A percentile compares a stretch with the other conserved stretches of the same genome.
phyloP scores from a whole-genome alignment of 1,139 yeast species.

The Suhomyces bolitotheri region DNA sequence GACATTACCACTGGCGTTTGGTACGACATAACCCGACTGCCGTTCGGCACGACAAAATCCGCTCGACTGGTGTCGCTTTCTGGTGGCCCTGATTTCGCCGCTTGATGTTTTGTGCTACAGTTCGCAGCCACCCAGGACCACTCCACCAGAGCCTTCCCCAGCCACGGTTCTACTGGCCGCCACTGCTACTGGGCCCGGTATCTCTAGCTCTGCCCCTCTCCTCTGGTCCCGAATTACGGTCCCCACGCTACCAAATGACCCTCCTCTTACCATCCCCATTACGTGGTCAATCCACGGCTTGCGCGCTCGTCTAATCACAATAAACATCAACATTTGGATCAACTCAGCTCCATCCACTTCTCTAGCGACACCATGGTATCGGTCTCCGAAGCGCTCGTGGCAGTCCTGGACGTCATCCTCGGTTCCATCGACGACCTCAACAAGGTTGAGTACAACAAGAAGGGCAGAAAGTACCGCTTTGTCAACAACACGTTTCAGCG shows the following conservation, averaged over 20 bases:
- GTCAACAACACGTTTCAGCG: constrained; percentile 52
- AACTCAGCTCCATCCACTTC: constrained; percentile 1
- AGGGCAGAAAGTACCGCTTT: constrained; percentile 54
- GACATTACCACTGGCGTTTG: too few relatives aligned
- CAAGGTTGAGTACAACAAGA: constrained; percentile 46
- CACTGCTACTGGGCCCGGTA: background rate
- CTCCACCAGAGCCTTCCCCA: too few relatives aligned
- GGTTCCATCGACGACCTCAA: constrained; percentile 29
- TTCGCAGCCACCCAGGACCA: too few relatives aligned
- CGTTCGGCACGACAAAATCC: too few relatives aligned
- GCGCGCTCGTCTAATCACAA: background rate
- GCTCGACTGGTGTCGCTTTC: too few relatives aligned
- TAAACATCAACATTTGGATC: too few relatives aligned
- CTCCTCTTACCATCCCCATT: background rate
- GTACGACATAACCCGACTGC: too few relatives aligned
- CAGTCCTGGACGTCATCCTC: constrained; percentile 24
- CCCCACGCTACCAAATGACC: background rate
- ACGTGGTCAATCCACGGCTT: too few relatives aligned
- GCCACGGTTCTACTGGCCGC: background rate
- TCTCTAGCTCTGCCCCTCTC: background rate
- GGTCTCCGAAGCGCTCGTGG: constrained; percentile 21
- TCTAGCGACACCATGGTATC: constrained; percentile 6
- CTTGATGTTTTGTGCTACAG: too few relatives aligned
- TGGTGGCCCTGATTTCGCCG: too few relatives aligned
- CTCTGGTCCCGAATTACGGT: background rate